These are phyloP conservation scores for Flaveria linearis DNA, from an alignment of 129 eudicot species.

Conservation along the genomic window DNA sequence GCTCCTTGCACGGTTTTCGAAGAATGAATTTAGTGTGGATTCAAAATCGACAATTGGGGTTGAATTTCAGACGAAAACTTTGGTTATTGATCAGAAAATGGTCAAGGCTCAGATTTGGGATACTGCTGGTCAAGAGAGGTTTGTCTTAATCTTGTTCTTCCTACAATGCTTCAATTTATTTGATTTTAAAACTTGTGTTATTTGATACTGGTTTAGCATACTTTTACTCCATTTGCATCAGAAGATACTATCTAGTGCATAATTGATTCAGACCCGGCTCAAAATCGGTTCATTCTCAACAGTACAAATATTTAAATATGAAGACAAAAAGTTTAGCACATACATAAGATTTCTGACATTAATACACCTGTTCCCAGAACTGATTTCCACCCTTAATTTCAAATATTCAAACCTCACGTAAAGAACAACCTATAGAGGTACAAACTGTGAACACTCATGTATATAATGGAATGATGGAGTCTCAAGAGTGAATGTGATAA, in stretches of 20 bases:
- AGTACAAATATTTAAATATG: too few relatives aligned
- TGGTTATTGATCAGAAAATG: conserved; percentile 22
- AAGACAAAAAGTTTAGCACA: background rate
- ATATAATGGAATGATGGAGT: background rate
- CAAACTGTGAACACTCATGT: conserved; percentile 9
- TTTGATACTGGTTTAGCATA: background rate
- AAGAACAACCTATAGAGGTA: background rate
- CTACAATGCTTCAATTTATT: too few relatives aligned
- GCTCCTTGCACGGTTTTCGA: conserved; percentile 3
- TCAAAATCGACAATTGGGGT: conserved; percentile 19
- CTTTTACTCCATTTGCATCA: background rate
- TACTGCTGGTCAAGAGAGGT: conserved; percentile 23
- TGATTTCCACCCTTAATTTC: too few relatives aligned
- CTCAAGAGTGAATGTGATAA: background rate
- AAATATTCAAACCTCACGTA: too few relatives aligned
- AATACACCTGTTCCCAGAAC: too few relatives aligned
- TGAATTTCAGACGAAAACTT: conserved; percentile 11
- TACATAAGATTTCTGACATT: too few relatives aligned
- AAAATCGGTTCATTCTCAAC: too few relatives aligned
- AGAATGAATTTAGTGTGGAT: background rate
- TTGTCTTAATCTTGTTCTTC: background rate
- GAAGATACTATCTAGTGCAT: background rate
- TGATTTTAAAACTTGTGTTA: too few relatives aligned
- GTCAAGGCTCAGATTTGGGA: conserved; percentile 17
- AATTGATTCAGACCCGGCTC: background rate